Evolutionary conservation across 106 monocot genomes (phyloP), one percentile per base, ranked within the genome.

Genomic region (Xerophyta viscosa): DNA sequence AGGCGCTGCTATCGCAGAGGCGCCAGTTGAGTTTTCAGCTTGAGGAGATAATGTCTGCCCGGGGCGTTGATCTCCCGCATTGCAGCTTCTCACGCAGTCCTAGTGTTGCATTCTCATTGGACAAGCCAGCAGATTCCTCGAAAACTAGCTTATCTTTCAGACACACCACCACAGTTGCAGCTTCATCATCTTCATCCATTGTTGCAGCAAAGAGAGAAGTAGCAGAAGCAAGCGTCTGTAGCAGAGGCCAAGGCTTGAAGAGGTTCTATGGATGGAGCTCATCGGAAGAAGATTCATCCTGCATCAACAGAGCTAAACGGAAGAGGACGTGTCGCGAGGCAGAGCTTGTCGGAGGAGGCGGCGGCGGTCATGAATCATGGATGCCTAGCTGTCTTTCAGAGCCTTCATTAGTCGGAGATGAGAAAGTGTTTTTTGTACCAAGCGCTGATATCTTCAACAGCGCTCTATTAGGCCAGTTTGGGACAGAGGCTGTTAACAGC

Each of bases 51-150:
- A 86, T 80, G 76, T 55, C n/a, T n/a, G n/a, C 86, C 23, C 86
- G 77, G 52, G 69, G 80, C n/a, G 50, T 86, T 8, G 73, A 86
- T 44, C 57, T 80, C 22, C 64, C 79, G 6, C 71, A 80, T 47
- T 52, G 62, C 30, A 56, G 64, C 48, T 72, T 76, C 56, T 39
- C 66, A 17, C 49, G 73, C 15, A 69, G 36, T 12, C 53, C 66
- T 4, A 29, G 57, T 21, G 52, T 71, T 20, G 20, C 58, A 6
- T 64, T 60, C 31, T 66, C 56, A 18, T 45, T n/a, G n/a, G n/a
- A n/a, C n/a, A n/a, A n/a, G n/a, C n/a, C n/a, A n/a, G n/a, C n/a
- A n/a, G n/a, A n/a, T n/a, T n/a, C n/a, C n/a, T n/a, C n/a, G n/a
- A n/a, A n/a, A n/a, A n/a, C n/a, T n/a, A n/a, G n/a, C n/a, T n/a